Conservation (phyloP, 441 rosid genomes). For the Gossypium gossypioides region DNA sequence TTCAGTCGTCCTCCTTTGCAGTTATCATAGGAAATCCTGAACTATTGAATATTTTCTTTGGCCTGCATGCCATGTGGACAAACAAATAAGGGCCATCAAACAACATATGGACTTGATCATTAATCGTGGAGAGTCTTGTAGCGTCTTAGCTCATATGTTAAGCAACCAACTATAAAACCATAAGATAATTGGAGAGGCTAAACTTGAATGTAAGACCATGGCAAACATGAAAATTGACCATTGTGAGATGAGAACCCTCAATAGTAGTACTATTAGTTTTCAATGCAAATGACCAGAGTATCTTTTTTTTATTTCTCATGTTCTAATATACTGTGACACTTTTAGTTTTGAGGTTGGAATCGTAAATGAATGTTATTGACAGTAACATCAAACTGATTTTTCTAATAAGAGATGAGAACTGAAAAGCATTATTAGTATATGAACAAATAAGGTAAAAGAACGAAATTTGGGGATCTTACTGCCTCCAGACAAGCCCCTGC, state of each 20-base stretch:
- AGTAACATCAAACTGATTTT: not conserved
- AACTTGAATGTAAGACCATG: not conserved
- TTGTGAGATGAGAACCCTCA: not conserved
- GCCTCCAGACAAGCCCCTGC: not conserved
- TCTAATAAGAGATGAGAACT: not conserved
- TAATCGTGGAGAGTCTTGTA: not conserved
- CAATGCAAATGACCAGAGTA: not conserved
- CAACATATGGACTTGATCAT: not conserved
- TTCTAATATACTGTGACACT: not conserved
- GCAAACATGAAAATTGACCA: not conserved
- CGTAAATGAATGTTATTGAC: not conserved
- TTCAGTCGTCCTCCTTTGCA: not conserved
- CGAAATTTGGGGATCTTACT: not conserved
- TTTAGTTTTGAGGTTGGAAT: not conserved
- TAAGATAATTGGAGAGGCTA: not conserved
- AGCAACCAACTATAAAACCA: not conserved
- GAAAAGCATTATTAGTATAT: not conserved
- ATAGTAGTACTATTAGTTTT: not conserved
- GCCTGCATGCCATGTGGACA: not conserved
- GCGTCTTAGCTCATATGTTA: not conserved
- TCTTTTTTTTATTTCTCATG: not conserved
- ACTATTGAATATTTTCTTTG: not conserved
- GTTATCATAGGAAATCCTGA: not conserved
- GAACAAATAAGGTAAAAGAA: not conserved
- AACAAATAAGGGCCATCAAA: not conserved